Evolutionary conservation across 306 rosid species (phyloP).

Genomic region (Citrullus amarus): DNA sequence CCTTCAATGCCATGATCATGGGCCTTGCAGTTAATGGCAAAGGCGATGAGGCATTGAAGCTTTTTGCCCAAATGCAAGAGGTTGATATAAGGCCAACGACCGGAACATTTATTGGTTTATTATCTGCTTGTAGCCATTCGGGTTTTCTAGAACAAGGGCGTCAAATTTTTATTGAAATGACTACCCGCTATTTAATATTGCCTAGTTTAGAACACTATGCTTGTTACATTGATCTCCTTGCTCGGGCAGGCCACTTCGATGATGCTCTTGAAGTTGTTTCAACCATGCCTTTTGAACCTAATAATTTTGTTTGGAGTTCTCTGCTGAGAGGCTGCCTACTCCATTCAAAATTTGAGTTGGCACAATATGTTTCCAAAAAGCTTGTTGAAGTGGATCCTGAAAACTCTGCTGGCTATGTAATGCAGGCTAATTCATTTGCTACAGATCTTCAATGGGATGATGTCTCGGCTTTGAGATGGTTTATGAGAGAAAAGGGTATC

Average conservation of each 20-base stretch:
- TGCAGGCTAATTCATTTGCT: constrained; percentile 56
- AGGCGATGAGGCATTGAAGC: constrained; percentile 42
- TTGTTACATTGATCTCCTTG: constrained; percentile 54
- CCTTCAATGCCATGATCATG: constrained; percentile 56
- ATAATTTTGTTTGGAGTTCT: constrained; percentile 57
- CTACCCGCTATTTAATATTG: constrained; percentile 8
- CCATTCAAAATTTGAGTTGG: constrained; percentile 42
- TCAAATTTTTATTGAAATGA: constrained; percentile 28
- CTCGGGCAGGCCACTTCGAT: constrained; percentile 38
- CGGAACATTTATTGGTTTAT: constrained; percentile 39
- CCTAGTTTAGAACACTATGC: constrained; percentile 47
- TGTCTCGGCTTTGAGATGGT: constrained; percentile 27
- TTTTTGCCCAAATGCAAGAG: constrained; percentile 32
- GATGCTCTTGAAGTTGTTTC: constrained; percentile 38
- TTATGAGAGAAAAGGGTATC: constrained; percentile 47
- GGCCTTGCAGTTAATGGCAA: constrained; percentile 53
- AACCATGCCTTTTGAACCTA: constrained; percentile 46
- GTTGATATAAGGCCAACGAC: constrained; percentile 35
- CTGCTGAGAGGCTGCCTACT: constrained; percentile 47
- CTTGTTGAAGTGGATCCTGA: constrained; percentile 44
- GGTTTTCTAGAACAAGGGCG: constrained; percentile 38
- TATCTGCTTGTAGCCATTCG: constrained; percentile 54
- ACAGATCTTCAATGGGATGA: constrained; percentile 34
- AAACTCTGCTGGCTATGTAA: constrained; percentile 39
- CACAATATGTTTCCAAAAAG: constrained; percentile 37